These are phyloP conservation scores for Talaromyces proteolyticus DNA, from an alignment of 495 filamentous ascomycete species.

Conservation along the genomic window DNA sequence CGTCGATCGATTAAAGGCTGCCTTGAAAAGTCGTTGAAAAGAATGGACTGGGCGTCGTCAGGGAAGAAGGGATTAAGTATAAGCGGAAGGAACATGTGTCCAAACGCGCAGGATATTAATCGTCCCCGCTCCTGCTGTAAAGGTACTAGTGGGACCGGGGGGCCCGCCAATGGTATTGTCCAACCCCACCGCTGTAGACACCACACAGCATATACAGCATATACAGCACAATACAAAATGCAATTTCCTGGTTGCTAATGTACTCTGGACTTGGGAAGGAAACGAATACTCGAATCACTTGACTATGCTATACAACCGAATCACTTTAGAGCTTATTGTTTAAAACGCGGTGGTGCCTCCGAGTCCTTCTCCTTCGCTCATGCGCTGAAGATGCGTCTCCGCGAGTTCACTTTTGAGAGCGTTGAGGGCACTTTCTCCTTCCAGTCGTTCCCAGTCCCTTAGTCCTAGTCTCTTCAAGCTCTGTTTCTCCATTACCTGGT, in stretches of 20 bases:
- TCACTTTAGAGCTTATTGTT: constrained; percentile 1
- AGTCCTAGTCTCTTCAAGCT: constrained; percentile 40
- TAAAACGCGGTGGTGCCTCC: constrained; percentile 39
- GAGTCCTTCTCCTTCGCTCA: constrained; percentile 47
- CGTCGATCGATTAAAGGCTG: no score
- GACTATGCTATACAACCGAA: background rate
- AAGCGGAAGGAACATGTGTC: background rate
- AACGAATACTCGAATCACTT: background rate
- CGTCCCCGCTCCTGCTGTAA: no score
- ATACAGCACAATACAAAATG: no score
- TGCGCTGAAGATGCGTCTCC: constrained; percentile 52
- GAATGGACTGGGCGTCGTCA: background rate
- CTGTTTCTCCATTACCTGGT: constrained; percentile 51
- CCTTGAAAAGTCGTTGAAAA: no score
- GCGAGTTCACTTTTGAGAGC: constrained; percentile 56
- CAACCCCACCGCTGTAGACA: no score
- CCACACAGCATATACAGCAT: no score
- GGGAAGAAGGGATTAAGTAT: no score
- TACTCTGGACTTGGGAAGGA: no score
- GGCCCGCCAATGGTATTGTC: no score
- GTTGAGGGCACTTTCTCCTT: constrained; percentile 53
- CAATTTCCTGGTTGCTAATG: no score
- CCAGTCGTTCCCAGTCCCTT: constrained; percentile 54
- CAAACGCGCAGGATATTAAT: background rate
- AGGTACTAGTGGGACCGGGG: no score